Evolutionary conservation across 1,284 basidiomycete species (phyloP), one percentile per base, ranked within the genome.

Genomic region (Irpex sp.): DNA sequence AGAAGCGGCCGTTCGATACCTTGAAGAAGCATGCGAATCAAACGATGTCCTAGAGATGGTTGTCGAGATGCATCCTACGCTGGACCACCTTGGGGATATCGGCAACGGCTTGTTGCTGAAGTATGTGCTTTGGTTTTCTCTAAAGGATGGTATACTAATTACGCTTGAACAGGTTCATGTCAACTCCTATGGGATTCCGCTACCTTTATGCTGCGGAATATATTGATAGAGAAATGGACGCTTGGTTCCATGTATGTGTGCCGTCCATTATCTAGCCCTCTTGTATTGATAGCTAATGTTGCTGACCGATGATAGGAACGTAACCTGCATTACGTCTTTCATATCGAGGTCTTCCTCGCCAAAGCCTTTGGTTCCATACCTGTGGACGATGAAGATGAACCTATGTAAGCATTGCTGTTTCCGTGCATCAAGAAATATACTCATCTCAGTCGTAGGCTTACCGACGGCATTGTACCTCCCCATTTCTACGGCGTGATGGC

Each of bases 401-500:
- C 39, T 43, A 33, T 51, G 60, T 47, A 39, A 46, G 39, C n/a
- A 46, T n/a, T 31, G 1, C 8, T 17, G n/a, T 13, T 9, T 35
- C 46, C 15, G 37, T 31, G 43, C 39, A 7, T 9, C 3, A 39
- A 21, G 9, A 13, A n/a, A 13, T 43, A 17, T 62, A 91, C 89
- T 37, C 80, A 83, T n/a, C 94, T 93, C 66, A 94, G 97, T 61
- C 17, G 43, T 26, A 62, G 61, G 57, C 26, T 55, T 1, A 56
- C 57, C 33, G 61, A 58, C 15, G 92, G 92, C 11, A 88, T 89
- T 1, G 91, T 95, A 1, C 97, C 97, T 1, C 89, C 92, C 3
- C 97, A 99, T 74, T 98, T 99, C 76, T 97, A 98, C 69, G 96
- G 97, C 21, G 95, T 98, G 74, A 92, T 99, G 81, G 91, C 94